Conservation (phyloP, 371 early-diverging fungal genomes). For the Mucor mucedo region DNA sequence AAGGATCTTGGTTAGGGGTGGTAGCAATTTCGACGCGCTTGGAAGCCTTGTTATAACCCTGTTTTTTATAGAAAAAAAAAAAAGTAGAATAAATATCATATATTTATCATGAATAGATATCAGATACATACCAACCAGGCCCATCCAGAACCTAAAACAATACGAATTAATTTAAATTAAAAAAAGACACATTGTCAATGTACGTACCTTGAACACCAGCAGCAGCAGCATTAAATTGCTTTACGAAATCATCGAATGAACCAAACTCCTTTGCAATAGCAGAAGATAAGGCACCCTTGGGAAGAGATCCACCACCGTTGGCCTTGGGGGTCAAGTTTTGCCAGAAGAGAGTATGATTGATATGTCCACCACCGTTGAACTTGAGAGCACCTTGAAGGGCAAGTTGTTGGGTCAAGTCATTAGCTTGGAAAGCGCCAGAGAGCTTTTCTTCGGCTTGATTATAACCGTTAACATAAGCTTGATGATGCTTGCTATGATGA, state of each 20-base stretch:
- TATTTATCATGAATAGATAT: neutral
- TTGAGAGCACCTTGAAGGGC: conserved; percentile 82
- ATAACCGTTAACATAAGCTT: conserved; percentile 67
- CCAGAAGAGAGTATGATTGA: conserved; percentile 99
- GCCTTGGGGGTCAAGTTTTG: conserved; percentile 85
- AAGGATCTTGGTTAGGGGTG: conserved; percentile 95
- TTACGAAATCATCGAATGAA: conserved; percentile 82
- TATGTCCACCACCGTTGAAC: conserved; percentile 98
- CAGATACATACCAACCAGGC: conserved; percentile 85
- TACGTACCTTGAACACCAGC: conserved; percentile 81
- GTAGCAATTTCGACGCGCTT: conserved; percentile 88
- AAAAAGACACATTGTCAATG: neutral
- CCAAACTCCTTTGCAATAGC: conserved; percentile 86
- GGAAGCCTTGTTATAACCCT: conserved; percentile 82
- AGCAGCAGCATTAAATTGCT: conserved; percentile 81
- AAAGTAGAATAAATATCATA: neutral
- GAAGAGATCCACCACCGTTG: conserved; percentile 27
- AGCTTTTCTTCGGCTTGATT: conserved; percentile 75
- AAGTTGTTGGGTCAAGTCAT: conserved; percentile 76
- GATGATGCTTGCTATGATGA: conserved; percentile 98
- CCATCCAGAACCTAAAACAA: conserved; percentile 87
- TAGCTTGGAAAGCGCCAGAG: conserved; percentile 66
- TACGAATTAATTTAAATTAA: neutral
- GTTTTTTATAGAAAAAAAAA: conserved; percentile 9
- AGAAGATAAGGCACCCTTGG: conserved; percentile 30